A percentile compares a stretch with the other conserved stretches of the same genome.
Evolutionary conservation across 805 yeast genomes (phyloP).

Genomic region (Lipomyces orientalis): DNA sequence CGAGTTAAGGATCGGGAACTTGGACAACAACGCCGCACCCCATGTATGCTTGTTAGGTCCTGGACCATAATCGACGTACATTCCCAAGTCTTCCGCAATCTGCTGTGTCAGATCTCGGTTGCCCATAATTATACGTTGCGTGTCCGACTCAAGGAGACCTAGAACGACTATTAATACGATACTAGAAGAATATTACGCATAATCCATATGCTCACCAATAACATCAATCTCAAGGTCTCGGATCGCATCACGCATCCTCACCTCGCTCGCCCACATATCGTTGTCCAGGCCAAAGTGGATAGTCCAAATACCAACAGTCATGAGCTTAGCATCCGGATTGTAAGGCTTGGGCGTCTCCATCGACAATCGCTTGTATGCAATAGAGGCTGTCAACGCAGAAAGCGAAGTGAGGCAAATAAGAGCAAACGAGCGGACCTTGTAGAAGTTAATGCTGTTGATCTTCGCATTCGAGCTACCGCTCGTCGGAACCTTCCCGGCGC

Average conservation of each 20-base stretch:
- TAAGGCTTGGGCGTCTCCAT: conserved; percentile 67
- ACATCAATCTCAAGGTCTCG: conserved; percentile 88
- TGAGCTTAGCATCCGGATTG: conserved; percentile 67
- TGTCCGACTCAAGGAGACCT: conserved; percentile 90
- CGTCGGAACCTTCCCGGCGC: conserved; percentile 36
- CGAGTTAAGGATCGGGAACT: conserved; percentile 90
- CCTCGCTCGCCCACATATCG: conserved; percentile 97
- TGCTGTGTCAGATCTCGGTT: conserved; percentile 92
- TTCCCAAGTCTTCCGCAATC: conserved; percentile 87
- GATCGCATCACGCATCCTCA: conserved; percentile 82
- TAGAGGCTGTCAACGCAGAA: conserved; percentile 54
- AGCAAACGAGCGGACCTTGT: conserved; percentile 26
- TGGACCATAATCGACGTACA: conserved; percentile 97
- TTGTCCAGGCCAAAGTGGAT: conserved; percentile 96
- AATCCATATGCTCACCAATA: conserved; percentile 46
- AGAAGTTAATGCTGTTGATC: conserved; percentile 27
- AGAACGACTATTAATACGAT: background rate
- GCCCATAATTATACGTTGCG: conserved; percentile 93
- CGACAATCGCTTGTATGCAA: conserved; percentile 63
- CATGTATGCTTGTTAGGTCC: conserved; percentile 98
- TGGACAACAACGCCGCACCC: conserved; percentile 92
- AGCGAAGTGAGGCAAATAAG: conserved; percentile 48
- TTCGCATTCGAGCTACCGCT: conserved; percentile 33
- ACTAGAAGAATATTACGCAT: background rate
- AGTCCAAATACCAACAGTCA: conserved; percentile 98